Evolutionary conservation across 2,329 filamentous ascomycete genomes (phyloP).

Genomic region (Fusarium sp.): DNA sequence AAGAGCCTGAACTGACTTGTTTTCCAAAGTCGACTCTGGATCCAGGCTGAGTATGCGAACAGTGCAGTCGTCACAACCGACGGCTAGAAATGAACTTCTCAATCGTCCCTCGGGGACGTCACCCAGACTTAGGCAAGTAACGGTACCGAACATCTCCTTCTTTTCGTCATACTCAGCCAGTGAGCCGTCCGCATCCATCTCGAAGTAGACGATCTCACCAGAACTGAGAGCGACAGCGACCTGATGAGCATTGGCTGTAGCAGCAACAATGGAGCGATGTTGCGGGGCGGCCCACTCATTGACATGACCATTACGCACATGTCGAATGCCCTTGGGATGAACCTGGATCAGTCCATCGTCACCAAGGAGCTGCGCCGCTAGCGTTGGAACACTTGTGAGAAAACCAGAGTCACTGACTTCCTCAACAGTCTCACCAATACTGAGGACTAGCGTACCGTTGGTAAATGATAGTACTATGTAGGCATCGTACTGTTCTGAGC

Average conservation of each 20-base stretch:
- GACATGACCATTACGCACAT: slow-evolving; percentile 80
- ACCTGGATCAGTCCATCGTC: slow-evolving; percentile 94
- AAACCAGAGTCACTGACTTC: slow-evolving; percentile 96
- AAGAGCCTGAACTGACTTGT: slow-evolving; percentile 92
- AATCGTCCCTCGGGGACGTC: slow-evolving; percentile 90
- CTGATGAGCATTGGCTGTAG: slow-evolving; percentile 91
- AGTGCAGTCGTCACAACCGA: slow-evolving; percentile 96
- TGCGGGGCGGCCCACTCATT: slow-evolving; percentile 95
- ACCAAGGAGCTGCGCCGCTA: slow-evolving; percentile 93
- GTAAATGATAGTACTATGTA: slow-evolving; percentile 96
- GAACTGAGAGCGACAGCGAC: slow-evolving; percentile 94
- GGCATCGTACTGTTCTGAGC: slow-evolving; percentile 85
- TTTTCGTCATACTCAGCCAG: slow-evolving; percentile 95
- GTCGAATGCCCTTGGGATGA: slow-evolving; percentile 93
- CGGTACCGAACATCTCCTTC: slow-evolving; percentile 93
- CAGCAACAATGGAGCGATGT: slow-evolving; percentile 94
- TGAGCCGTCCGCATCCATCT: slow-evolving; percentile 91
- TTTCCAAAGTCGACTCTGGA: slow-evolving; percentile 89
- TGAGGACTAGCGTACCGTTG: slow-evolving; percentile 89
- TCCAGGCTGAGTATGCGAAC: slow-evolving; percentile 92
- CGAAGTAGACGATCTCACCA: slow-evolving; percentile 97
- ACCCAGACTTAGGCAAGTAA: slow-evolving; percentile 93
- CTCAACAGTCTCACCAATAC: slow-evolving; percentile 96
- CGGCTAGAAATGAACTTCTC: slow-evolving; percentile 90
- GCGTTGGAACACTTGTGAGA: slow-evolving; percentile 84